These are phyloP conservation scores for Stemphylium lycopersici DNA, from an alignment of 2,329 filamentous ascomycete genomes.

Conservation along the genomic window DNA sequence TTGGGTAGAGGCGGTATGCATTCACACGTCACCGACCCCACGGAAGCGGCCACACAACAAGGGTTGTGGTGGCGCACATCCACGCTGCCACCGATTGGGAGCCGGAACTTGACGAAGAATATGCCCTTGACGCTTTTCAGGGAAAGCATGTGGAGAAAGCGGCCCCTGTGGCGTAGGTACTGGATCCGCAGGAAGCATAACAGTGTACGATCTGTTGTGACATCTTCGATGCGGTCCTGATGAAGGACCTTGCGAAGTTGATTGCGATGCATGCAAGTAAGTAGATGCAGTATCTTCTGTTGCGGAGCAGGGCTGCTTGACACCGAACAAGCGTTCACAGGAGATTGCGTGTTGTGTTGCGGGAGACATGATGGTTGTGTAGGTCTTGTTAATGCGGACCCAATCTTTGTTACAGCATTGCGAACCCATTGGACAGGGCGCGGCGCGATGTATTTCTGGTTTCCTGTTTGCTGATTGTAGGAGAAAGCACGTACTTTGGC, in stretches of 20 bases:
- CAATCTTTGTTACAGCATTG: conserved; percentile 1
- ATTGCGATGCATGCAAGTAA: conserved; percentile 27
- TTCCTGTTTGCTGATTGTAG: neutral
- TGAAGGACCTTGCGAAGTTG: conserved; percentile 16
- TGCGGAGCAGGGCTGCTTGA: neutral
- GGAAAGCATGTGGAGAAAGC: conserved; percentile 12
- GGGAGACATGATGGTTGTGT: conserved; percentile 5
- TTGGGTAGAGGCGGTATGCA: conserved; percentile 29
- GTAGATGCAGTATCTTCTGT: conserved; percentile 20
- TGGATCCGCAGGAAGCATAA: conserved; percentile 24
- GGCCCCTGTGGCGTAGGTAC: conserved; percentile 15
- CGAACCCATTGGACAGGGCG: conserved; percentile 9
- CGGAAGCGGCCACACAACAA: conserved; percentile 13
- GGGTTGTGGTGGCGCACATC: conserved; percentile 26
- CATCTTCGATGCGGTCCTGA: conserved; percentile 25
- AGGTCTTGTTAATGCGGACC: neutral
- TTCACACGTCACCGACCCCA: conserved; percentile 14
- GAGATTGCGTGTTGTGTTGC: conserved; percentile 11
- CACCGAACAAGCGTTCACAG: neutral
- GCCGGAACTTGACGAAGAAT: conserved; percentile 28
- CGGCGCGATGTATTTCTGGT: conserved; percentile 12
- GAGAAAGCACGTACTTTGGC: conserved; percentile 3
- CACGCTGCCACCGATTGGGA: conserved; percentile 26
- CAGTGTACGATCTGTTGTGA: conserved; percentile 25
- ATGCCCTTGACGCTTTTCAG: conserved; percentile 27